These are phyloP conservation scores for Gloeopeniophorella convolvens DNA, from an alignment of 768 basidiomycete genomes.

Conservation along the genomic window DNA sequence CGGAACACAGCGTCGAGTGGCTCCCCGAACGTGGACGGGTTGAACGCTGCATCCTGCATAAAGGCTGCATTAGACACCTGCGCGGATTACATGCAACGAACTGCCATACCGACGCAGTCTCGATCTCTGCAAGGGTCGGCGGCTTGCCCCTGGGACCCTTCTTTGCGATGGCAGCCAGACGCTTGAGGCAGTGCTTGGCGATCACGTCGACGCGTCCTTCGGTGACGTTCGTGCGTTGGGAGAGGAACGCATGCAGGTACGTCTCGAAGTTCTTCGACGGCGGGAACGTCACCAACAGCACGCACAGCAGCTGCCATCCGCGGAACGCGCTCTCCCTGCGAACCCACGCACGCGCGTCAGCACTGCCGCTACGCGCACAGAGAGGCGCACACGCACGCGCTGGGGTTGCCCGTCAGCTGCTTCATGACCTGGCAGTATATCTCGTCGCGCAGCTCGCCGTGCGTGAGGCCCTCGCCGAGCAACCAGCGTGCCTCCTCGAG, in stretches of 20 bases:
- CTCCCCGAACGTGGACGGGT: constrained; percentile 91
- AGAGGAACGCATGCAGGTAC: constrained; percentile 75
- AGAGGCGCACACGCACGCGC: constrained; percentile 49
- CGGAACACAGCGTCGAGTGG: constrained; percentile 78
- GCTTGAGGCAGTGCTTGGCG: constrained; percentile 85
- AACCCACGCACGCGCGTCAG: background rate
- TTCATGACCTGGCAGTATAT: constrained; percentile 93
- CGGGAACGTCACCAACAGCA: constrained; percentile 85
- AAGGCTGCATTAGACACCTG: constrained; percentile 9
- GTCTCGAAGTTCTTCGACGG: constrained; percentile 91
- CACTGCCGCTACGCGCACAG: background rate
- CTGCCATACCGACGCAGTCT: constrained; percentile 73
- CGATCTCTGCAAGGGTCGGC: constrained; percentile 78
- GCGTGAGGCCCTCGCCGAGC: constrained; percentile 66
- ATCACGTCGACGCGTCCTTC: constrained; percentile 83
- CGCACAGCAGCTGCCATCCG: constrained; percentile 91
- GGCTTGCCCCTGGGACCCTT: constrained; percentile 86
- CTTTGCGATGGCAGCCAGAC: constrained; percentile 64
- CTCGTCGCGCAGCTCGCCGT: constrained; percentile 87
- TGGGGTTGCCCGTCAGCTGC: constrained; percentile 79
- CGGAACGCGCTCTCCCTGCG: constrained; percentile 79
- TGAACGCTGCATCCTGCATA: constrained; percentile 81
- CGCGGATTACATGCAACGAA: background rate
- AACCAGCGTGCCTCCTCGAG: constrained; percentile 88
- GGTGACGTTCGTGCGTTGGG: constrained; percentile 54